phyloP scores from a whole-genome alignment of 2,329 filamentous ascomycete genomes.

The Orbilia oligospora region DNA sequence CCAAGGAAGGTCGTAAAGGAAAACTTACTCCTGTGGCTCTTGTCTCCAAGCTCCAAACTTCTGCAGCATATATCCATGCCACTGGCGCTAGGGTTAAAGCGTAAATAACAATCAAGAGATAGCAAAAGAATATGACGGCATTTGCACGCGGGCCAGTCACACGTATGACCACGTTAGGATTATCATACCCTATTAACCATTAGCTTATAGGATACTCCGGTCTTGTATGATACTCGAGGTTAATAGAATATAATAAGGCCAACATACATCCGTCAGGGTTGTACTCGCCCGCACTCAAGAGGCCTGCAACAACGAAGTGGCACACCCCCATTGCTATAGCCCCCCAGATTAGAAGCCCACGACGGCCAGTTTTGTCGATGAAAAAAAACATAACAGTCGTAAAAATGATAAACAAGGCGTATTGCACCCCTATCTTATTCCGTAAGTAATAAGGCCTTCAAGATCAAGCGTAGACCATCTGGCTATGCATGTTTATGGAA shows the following conservation, averaged over 20 bases:
- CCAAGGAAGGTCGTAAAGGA: neutral
- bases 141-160: slow-evolving; percentile 71
- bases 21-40: slow-evolving; percentile 59
- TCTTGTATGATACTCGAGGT: slow-evolving; percentile 30
- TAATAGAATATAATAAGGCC: slow-evolving; percentile 67
- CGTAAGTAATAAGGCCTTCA: neutral
- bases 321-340: slow-evolving; percentile 69
- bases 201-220: slow-evolving; percentile 33
- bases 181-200: slow-evolving; percentile 65
- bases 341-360: slow-evolving; percentile 69
- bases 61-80: slow-evolving; percentile 71
- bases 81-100: slow-evolving; percentile 70
- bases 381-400: slow-evolving; percentile 71
- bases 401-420: slow-evolving; percentile 73
- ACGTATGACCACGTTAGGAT: slow-evolving; percentile 69
- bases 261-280: slow-evolving; percentile 12
- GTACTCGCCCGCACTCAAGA: slow-evolving; percentile 70
- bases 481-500: too few relatives aligned
- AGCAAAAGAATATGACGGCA: slow-evolving; percentile 77
- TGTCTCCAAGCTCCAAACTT: slow-evolving; percentile 66
- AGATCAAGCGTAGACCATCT: too few relatives aligned
- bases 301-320: slow-evolving; percentile 72
- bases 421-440: slow-evolving; percentile 68
- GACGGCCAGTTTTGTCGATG: slow-evolving; percentile 71
- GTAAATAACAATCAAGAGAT: slow-evolving; percentile 74